Evolutionary conservation across 78 protist genomes (phyloP).

Genomic region (Tieghemostelium lacteum): DNA sequence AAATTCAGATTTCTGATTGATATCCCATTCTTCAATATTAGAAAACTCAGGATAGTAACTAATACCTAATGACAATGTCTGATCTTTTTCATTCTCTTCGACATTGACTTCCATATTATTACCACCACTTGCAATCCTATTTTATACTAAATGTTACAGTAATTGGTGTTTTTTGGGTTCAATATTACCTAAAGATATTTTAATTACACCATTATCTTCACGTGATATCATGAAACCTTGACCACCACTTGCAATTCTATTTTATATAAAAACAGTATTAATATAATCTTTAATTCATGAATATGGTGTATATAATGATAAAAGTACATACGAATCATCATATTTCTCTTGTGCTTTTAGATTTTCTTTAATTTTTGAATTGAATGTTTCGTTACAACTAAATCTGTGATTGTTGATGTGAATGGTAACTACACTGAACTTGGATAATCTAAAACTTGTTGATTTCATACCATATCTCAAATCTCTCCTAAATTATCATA

Average conservation of each 20-base stretch:
- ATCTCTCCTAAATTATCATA: too few species aligned
- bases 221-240: conserved; percentile 3
- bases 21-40: not conserved
- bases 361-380: conserved; percentile 22
- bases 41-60: conserved; percentile 26
- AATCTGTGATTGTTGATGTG: not conserved
- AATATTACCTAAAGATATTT: too few species aligned
- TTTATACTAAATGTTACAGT: not conserved
- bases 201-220: not conserved
- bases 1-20: conserved; percentile 48
- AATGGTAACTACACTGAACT: conserved; percentile 30
- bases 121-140: too few species aligned
- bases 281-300: too few species aligned
- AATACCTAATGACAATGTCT: too few species aligned
- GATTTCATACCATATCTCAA: too few species aligned
- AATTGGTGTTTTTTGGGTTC: not conserved
- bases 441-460: too few species aligned
- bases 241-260: conserved; percentile 24
- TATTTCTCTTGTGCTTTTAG: conserved; percentile 4
- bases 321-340: too few species aligned
- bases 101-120: too few species aligned
- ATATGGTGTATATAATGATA: too few species aligned
- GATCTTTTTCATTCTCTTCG: too few species aligned
- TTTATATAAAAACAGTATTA: too few species aligned
- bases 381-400: conserved; percentile 6